A percentile compares a stretch with the other conserved stretches of the same genome.
These are phyloP conservation scores for Erysimum cheiranthoides DNA, from an alignment of 345 rosid genomes.

Conservation along the genomic window DNA sequence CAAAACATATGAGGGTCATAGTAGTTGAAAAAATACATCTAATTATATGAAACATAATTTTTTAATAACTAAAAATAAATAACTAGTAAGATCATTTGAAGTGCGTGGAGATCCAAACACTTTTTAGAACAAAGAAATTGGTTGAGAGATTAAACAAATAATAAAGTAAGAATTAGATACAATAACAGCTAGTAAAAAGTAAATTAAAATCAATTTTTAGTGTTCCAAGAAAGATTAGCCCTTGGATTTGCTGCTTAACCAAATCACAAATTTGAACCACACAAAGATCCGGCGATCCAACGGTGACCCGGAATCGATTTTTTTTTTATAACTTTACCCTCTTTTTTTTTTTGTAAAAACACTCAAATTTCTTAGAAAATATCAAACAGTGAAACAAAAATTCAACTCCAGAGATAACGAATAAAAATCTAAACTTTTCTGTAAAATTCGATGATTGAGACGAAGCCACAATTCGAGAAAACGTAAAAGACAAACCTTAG, in stretches of 20 bases:
- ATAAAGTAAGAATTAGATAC: constrained; percentile 15
- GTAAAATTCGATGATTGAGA: background rate
- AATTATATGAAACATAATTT: constrained; percentile 9
- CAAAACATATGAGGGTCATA: constrained; percentile 23
- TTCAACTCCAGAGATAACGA: constrained; percentile 15
- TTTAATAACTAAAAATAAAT: background rate
- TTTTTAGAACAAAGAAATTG: constrained; percentile 11
- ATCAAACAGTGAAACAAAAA: background rate
- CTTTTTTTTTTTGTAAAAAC: background rate
- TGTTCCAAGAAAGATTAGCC: constrained; percentile 45
- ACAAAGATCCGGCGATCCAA: constrained; percentile 36
- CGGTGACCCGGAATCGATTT: constrained; percentile 31
- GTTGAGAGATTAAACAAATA: constrained; percentile 37
- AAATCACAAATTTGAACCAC: constrained; percentile 31
- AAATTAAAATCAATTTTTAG: constrained; percentile 25
- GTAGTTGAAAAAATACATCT: constrained; percentile 24
- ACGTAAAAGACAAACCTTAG: constrained; percentile 56
- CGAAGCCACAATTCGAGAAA: constrained; percentile 1
- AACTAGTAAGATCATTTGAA: constrained; percentile 37
- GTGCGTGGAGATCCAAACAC: constrained; percentile 45
- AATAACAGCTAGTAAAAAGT: constrained; percentile 12
- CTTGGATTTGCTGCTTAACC: constrained; percentile 44
- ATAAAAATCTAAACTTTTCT: constrained; percentile 25
- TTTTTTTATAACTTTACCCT: constrained; percentile 18
- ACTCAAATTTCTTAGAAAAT: background rate